These are phyloP conservation scores for Pseudogymnoascus sp. DNA, from an alignment of 2,329 filamentous ascomycete species.

Conservation along the genomic window DNA sequence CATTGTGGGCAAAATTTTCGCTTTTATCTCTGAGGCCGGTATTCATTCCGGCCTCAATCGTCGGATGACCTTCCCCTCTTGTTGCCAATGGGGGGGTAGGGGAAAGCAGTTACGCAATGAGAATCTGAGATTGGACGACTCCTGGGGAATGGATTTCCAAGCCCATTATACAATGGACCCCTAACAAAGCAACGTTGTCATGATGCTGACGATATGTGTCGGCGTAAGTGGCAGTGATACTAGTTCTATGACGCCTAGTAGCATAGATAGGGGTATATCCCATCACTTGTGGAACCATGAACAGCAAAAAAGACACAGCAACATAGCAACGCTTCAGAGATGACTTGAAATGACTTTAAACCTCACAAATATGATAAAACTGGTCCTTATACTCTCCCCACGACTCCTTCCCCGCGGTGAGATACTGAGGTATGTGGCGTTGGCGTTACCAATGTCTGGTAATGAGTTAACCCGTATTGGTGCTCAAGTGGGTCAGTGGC, in stretches of 20 bases:
- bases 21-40: constrained; percentile 8
- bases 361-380: neutral
- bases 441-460: neutral
- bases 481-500: neutral
- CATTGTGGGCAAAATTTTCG: neutral
- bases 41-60: constrained; percentile 7
- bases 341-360: neutral
- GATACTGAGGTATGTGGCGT: neutral
- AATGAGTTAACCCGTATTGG: neutral
- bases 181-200: neutral
- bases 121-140: neutral
- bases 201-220: neutral
- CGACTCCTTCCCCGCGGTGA: neutral
- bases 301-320: neutral
- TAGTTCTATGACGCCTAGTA: neutral
- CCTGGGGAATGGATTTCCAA: neutral
- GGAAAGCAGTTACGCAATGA: neutral
- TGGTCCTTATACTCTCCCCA: neutral
- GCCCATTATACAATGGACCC: neutral
- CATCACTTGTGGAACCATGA: neutral
- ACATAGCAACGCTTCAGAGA: neutral
- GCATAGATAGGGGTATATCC: neutral
- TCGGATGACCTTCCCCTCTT: constrained; percentile 1
- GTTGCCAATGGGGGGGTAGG: neutral
- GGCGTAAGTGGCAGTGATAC: neutral